A percentile compares a stretch with the other conserved stretches of the same genome.
Evolutionary conservation across 2,329 filamentous ascomycete species (phyloP).

Genomic region (Pyrenophora graminea): DNA sequence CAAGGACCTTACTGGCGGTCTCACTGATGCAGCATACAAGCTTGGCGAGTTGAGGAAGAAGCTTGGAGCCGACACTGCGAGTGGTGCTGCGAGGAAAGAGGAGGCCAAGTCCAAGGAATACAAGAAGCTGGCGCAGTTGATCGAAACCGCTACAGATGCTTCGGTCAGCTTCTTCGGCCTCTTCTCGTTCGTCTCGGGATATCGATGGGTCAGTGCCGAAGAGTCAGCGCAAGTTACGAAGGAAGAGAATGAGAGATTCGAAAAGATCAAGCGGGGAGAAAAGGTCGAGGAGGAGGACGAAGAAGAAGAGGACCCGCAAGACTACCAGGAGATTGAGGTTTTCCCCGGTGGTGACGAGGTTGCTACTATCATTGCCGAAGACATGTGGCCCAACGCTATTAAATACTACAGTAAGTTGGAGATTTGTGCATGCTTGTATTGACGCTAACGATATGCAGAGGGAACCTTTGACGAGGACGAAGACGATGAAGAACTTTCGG

Average conservation of each 20-base stretch:
- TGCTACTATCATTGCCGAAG: constrained; percentile 79
- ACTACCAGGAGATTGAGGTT: constrained; percentile 75
- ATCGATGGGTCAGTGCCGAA: constrained; percentile 71
- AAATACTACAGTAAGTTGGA: constrained; percentile 83
- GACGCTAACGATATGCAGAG: constrained; percentile 47
- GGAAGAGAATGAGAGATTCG: constrained; percentile 64
- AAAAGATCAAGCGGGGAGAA: constrained; percentile 48
- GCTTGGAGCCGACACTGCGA: constrained; percentile 28
- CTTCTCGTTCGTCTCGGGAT: constrained; percentile 73
- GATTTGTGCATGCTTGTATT: neutral
- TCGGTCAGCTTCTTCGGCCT: constrained; percentile 83
- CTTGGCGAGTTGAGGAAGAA: constrained; percentile 66
- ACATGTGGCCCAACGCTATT: constrained; percentile 85
- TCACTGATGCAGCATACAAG: constrained; percentile 73
- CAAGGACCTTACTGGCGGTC: constrained; percentile 80
- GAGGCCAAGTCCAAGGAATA: constrained; percentile 61
- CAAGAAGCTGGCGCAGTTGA: constrained; percentile 58
- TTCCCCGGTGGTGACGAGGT: constrained; percentile 87
- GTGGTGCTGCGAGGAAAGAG: constrained; percentile 53
- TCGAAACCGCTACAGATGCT: constrained; percentile 63
- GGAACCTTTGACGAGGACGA: constrained; percentile 62
- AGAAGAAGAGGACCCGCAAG: constrained; percentile 66
- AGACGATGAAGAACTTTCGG: constrained; percentile 61
- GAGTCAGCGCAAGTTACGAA: constrained; percentile 68
- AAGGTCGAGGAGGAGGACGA: constrained; percentile 47